These are phyloP conservation scores for Fusarium mangiferae DNA, from an alignment of 2,329 filamentous ascomycete genomes.

Conservation along the genomic window DNA sequence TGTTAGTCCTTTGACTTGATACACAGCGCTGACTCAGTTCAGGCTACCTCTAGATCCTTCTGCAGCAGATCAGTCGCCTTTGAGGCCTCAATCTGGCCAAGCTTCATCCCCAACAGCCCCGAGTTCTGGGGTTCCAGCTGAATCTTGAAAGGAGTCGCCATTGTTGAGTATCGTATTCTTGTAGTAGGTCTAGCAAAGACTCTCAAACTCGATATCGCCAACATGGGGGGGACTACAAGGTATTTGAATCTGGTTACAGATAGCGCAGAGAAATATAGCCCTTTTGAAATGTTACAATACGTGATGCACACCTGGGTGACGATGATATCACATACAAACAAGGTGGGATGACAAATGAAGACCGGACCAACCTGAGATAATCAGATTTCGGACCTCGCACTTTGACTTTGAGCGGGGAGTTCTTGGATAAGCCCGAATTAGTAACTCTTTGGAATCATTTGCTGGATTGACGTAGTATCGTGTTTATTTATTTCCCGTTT, in stretches of 20 bases:
- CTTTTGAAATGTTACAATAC: background rate
- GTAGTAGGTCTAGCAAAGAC: conserved; percentile 19
- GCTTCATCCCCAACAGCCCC: conserved; percentile 59
- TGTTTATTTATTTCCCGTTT: background rate
- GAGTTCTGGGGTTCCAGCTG: conserved; percentile 59
- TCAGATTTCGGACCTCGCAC: conserved; percentile 6
- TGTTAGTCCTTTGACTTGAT: background rate
- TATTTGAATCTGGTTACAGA: background rate
- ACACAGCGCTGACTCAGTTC: background rate
- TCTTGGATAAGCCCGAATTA: background rate
- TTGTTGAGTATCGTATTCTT: conserved; percentile 37
- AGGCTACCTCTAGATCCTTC: conserved; percentile 71
- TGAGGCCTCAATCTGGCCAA: conserved; percentile 68
- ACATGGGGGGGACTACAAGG: conserved; percentile 17
- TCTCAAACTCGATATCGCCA: conserved; percentile 12
- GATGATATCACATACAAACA: conserved; percentile 13
- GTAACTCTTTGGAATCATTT: conserved; percentile 9
- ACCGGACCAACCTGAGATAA: background rate
- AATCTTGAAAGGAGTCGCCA: conserved; percentile 62
- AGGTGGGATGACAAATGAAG: conserved; percentile 24
- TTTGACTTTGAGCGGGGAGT: background rate
- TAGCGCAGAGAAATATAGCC: background rate
- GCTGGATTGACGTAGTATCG: background rate
- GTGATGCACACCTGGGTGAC: background rate
- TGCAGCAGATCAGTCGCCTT: conserved; percentile 77